Percentiles rank a stretch among this genome's conserved stretches.
Evolutionary conservation across 805 yeast genomes (phyloP).

Genomic region (Sugiyamaella mastotermitis): DNA sequence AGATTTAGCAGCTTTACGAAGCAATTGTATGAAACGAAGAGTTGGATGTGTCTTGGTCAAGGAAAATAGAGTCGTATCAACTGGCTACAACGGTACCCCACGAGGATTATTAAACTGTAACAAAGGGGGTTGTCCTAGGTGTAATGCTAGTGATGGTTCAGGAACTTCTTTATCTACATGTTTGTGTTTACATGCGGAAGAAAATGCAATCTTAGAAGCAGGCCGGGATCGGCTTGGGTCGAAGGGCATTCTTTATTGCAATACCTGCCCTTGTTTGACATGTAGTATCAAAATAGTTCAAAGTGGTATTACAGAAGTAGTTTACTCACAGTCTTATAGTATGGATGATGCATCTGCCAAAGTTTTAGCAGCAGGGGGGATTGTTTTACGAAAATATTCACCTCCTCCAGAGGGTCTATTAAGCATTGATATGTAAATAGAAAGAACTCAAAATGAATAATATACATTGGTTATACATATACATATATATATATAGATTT

Average conservation of each 20-base stretch:
- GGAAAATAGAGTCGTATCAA: conserved; percentile 80
- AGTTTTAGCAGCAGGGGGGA: conserved; percentile 70
- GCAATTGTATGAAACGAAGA: conserved; percentile 94
- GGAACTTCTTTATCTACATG: conserved; percentile 77
- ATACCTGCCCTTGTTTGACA: conserved; percentile 94
- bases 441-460: too few relatives aligned
- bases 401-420: conserved; percentile 32
- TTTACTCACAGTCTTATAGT: conserved; percentile 84
- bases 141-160: conserved; percentile 60
- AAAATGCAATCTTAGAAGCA: conserved; percentile 88
- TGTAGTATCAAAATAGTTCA: conserved; percentile 95
- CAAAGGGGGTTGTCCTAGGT: conserved; percentile 91
- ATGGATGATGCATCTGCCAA: conserved; percentile 78
- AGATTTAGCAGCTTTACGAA: conserved; percentile 83
- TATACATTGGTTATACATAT: background rate
- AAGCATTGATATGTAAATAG: too few relatives aligned
- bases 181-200: conserved; percentile 94
- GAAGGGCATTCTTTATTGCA: conserved; percentile 72
- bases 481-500: too few relatives aligned
- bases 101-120: conserved; percentile 81
- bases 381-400: conserved; percentile 56
- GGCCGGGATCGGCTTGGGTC: conserved; percentile 78
- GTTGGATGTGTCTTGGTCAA: conserved; percentile 95
- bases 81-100: conserved; percentile 98
- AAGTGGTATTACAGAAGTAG: conserved; percentile 84